Conservation (phyloP, 768 basidiomycete species). For the Amanita pallidorosea region DNA sequence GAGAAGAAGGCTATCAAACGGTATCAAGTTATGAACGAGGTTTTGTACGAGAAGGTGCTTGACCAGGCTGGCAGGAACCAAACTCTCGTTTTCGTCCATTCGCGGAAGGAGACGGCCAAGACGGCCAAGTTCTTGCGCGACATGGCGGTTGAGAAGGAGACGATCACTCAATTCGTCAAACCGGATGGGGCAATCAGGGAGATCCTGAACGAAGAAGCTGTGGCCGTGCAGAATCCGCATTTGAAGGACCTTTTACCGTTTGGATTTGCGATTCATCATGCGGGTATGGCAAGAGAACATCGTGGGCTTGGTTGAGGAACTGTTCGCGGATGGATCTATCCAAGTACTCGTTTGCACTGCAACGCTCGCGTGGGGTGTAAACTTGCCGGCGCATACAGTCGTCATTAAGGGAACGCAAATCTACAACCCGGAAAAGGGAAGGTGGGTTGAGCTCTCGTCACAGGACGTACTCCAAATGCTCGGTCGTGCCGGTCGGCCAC, state of each 20-base stretch:
- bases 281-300: constrained; percentile 90
- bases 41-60: constrained; percentile 97
- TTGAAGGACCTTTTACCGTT: constrained; percentile 88
- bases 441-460: constrained; percentile 90
- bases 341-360: constrained; percentile 96
- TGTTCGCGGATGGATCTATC: constrained; percentile 86
- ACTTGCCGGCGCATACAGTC: constrained; percentile 93
- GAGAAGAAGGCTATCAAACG: constrained; percentile 99
- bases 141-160: constrained; percentile 93
- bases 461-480: constrained; percentile 99
- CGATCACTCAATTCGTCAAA: constrained; percentile 91
- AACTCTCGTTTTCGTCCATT: constrained; percentile 94
- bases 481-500: constrained; percentile 92
- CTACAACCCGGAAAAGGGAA: constrained; percentile 97
- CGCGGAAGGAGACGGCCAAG: constrained; percentile 96
- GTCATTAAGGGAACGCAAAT: constrained; percentile 99
- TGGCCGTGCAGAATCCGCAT: constrained; percentile 72
- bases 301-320: constrained; percentile 86
- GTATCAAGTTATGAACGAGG: constrained; percentile 96
- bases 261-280: constrained; percentile 96
- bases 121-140: constrained; percentile 92
- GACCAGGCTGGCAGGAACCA: constrained; percentile 86
- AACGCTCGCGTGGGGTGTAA: constrained; percentile 99
- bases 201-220: constrained; percentile 77
- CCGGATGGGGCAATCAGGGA: constrained; percentile 88